Base-by-base conservation (phyloP, 768 basidiomycete genomes). In the Mrakia hoshinonis region DNA sequence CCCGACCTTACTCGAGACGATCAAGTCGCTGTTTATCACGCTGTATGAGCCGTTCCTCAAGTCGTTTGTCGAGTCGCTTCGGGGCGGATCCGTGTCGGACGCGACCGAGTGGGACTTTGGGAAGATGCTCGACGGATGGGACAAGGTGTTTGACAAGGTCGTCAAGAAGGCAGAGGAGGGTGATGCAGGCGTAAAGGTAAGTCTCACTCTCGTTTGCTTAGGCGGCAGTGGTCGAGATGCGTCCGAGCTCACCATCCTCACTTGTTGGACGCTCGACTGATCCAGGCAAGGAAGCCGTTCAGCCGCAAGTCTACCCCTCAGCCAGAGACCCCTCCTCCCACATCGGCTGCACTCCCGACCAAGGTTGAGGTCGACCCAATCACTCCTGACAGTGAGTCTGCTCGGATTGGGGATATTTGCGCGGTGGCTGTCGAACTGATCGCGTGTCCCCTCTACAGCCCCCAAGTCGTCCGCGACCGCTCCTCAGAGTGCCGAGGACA, bases 401-500 rank as follows among this genome's bases (percentile, higher is more conserved):
- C 43, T 43, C 43, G 15, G 7, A 15, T 15, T 43, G 43, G 43
- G 7, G 7, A 15, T 7, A 43, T 43, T 43, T 6, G 6, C 43
- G 43, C 43, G 43, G 43, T 43, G 15, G 43, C 34, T 31, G 15
- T 54, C 36, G 22, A 11, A 18, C 34, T 22, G 36, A 4, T n/a
- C 15, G 15, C 5, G 22, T 20, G 13, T 12, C 13, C 22, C 7
- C 15, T 22, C 20, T 18, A 7, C 70, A 87, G 84, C 81, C 55
- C 85, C 85, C 1, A 81, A 83, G 3, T 81, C 83, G 73, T 81
- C 83, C 10, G 76, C 83, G 26, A 85, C 86, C 51, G 78, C 81
- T 3, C 82, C 85, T 2, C 83, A 85, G 51, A 91, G 93, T 73
- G 92, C 91, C 70, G 89, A 95, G 77, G 87, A 92, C 76, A 98